A percentile compares a stretch with the other conserved stretches of the same genome.
phyloP scores from a whole-genome alignment of 805 yeast species.

The Kodamaea neixiangensis region DNA sequence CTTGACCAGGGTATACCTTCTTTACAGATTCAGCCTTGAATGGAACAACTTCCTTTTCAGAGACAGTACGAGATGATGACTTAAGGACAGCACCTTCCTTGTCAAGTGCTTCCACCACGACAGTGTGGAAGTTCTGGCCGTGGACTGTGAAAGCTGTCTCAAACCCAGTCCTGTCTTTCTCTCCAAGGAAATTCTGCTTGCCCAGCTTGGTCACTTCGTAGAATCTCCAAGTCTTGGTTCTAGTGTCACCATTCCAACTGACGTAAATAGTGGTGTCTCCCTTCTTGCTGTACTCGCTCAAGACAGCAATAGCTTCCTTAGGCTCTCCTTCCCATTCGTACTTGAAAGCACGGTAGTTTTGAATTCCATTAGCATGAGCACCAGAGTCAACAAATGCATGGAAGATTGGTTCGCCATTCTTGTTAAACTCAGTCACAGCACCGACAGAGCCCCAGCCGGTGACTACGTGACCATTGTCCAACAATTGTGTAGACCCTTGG shows the following conservation, averaged over 20 bases:
- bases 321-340: constrained; percentile 37
- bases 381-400: constrained; percentile 36
- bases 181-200: constrained; percentile 16
- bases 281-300: constrained; percentile 17
- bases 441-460: constrained; percentile 43
- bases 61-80: constrained; percentile 11
- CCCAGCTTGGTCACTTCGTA: constrained; percentile 17
- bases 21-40: not conserved
- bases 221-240: constrained; percentile 32
- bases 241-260: constrained; percentile 43
- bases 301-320: constrained; percentile 31
- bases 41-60: constrained; percentile 8
- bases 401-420: constrained; percentile 29
- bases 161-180: constrained; percentile 26
- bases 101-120: constrained; percentile 19
- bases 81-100: constrained; percentile 15
- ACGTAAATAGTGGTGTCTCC: constrained; percentile 25
- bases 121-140: constrained; percentile 8
- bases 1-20: not conserved
- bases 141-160: constrained; percentile 22
- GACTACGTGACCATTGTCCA: constrained; percentile 33
- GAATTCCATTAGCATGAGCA: constrained; percentile 18
- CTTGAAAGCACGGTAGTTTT: constrained; percentile 40
- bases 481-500: constrained; percentile 34
- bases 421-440: constrained; percentile 36